Evolutionary conservation across 2,329 filamentous ascomycete genomes (phyloP), one percentile per base, ranked within the genome.

Genomic region (Didymella lethalis): DNA sequence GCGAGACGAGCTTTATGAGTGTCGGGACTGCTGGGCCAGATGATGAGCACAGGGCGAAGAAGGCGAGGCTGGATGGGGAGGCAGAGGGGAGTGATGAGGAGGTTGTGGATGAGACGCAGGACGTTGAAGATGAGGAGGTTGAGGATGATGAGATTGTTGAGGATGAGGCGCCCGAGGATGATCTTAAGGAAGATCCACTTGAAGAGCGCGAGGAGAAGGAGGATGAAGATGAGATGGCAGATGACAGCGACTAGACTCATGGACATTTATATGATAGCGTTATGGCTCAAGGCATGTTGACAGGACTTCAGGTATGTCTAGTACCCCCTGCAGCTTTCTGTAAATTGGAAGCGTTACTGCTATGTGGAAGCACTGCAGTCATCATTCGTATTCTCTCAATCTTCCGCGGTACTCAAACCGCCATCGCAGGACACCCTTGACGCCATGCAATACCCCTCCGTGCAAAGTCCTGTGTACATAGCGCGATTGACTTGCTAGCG

Each of bases 91-190:
- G 72, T 18, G 74, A 75, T 5, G 76, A 78, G 2, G 78, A 72
- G 45, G 75, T 68, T 2, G 71, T 72, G 7, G 75, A 77, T 2
- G 78, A 74, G 38, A 75, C 67, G 6, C 78, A 76, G 6, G 80
- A 81, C 2, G 79, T 74, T 5, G 81, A 81, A 2, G 82, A 83
- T 4, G 83, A 82, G 4, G 82, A 84, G 16, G 83, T 82, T 0
- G 81, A 83, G 10, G 83, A 79, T 0, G 85, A 84, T 16, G 85
- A 82, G 4, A 44, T 59, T 52, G 82, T 83, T 10, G 84, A 84
- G 44, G 83, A 85, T 40, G 84, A 85, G 49, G 81, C 81, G 4
- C 78, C 80, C 10, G 84, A 84, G 29, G 83, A 84, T 46, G 81
- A 81, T 32, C 71, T 81, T 52, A 78, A 79, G 18, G 79, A 79